phyloP scores from a whole-genome alignment of 139 green algal species.

The Chlorella sp. region DNA sequence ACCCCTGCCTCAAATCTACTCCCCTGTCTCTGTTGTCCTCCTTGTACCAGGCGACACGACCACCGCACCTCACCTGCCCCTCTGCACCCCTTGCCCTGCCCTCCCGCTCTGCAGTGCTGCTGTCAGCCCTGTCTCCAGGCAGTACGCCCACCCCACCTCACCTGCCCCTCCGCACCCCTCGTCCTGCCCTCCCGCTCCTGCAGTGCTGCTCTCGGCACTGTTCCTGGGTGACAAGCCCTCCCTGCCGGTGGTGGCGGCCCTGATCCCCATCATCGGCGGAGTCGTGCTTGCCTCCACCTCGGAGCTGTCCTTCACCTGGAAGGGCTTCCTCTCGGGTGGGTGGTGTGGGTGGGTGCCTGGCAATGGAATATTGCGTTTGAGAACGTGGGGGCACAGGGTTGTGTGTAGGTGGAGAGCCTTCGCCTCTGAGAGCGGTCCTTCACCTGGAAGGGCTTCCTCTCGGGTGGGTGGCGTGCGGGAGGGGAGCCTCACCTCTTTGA shows the following conservation, averaged over 20 bases:
- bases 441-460: slow-evolving; percentile 50
- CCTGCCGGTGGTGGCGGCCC: slow-evolving; percentile 72
- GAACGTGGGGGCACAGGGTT: not conserved
- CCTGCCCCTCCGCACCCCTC: not conserved
- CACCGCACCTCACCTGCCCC: not conserved
- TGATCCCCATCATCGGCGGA: slow-evolving; percentile 93
- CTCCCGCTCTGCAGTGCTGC: slow-evolving; percentile 64
- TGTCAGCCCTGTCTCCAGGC: slow-evolving; percentile 55
- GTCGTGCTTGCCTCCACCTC: slow-evolving; percentile 88
- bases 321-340: slow-evolving; percentile 82
- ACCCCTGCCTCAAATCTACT: too few species aligned
- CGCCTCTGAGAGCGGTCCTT: slow-evolving; percentile 70
- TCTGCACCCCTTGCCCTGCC: too few species aligned
- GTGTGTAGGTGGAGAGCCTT: too few species aligned
- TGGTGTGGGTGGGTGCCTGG: not conserved
- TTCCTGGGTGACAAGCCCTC: slow-evolving; percentile 87
- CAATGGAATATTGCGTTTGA: not conserved
- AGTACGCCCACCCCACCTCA: not conserved
- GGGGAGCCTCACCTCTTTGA: too few species aligned
- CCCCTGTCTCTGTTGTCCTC: too few species aligned
- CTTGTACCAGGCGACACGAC: too few species aligned
- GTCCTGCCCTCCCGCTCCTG: not conserved
- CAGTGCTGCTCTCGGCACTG: slow-evolving; percentile 83
- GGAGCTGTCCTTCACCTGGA: slow-evolving; percentile 72
- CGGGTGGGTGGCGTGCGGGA: not conserved